phyloP scores from a whole-genome alignment of 2,329 filamentous ascomycete genomes.

The Monosporascus sp. region DNA sequence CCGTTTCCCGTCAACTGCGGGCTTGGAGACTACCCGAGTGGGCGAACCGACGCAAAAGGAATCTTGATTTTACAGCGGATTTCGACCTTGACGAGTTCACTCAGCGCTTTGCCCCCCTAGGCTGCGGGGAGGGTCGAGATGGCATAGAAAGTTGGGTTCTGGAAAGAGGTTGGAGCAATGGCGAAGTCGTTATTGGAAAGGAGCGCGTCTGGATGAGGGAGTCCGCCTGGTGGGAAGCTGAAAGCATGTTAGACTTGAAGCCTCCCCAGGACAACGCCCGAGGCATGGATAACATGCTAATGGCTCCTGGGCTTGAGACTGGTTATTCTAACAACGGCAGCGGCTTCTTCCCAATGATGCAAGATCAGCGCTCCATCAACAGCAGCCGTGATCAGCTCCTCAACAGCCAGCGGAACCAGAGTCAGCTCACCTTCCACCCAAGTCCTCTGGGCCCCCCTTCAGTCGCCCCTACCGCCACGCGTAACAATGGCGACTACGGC shows the following conservation, averaged over 20 bases:
- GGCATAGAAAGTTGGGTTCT: slow-evolving; percentile 92
- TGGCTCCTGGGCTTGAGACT: slow-evolving; percentile 57
- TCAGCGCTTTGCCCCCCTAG: slow-evolving; percentile 73
- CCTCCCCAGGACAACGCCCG: slow-evolving; percentile 44
- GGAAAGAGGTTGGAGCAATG: slow-evolving; percentile 96
- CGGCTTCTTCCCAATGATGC: slow-evolving; percentile 66
- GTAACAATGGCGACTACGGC: slow-evolving; percentile 78
- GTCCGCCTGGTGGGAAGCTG: slow-evolving; percentile 93
- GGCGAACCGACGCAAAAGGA: slow-evolving; percentile 88
- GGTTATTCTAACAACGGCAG: slow-evolving; percentile 64
- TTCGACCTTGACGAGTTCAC: slow-evolving; percentile 93
- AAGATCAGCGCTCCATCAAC: slow-evolving; percentile 53
- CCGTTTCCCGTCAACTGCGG: slow-evolving; percentile 86
- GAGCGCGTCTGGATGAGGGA: slow-evolving; percentile 97
- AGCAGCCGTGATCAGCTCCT: slow-evolving; percentile 70
- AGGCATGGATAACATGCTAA: slow-evolving; percentile 27
- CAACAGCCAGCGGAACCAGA: slow-evolving; percentile 50
- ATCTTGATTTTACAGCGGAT: slow-evolving; percentile 92
- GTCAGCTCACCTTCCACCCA: slow-evolving; percentile 42
- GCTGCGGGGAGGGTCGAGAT: slow-evolving; percentile 84
- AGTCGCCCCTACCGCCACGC: slow-evolving; percentile 52
- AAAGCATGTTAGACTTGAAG: slow-evolving; percentile 90
- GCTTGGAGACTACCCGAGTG: slow-evolving; percentile 93
- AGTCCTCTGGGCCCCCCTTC: slow-evolving; percentile 49
- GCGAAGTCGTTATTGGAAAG: slow-evolving; percentile 84